Conservation (phyloP, 768 basidiomycete genomes). For the Tricholoma sp. region DNA sequence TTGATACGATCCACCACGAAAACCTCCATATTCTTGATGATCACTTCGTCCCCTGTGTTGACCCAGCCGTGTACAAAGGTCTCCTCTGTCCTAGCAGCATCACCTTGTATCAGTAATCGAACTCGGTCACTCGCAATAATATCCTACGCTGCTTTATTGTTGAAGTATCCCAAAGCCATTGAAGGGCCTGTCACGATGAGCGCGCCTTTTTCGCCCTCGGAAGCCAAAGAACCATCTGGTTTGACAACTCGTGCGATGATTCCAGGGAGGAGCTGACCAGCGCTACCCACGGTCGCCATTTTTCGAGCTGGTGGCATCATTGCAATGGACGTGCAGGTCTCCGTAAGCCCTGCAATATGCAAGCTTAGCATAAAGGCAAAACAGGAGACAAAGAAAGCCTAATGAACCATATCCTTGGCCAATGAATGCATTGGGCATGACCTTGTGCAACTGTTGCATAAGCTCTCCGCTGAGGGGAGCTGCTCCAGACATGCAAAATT, state of each 20-base stretch:
- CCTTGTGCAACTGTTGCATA: constrained; percentile 34
- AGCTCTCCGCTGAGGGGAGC: constrained; percentile 60
- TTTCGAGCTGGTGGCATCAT: constrained; percentile 39
- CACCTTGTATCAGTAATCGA: background rate
- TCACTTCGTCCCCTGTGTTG: constrained; percentile 68
- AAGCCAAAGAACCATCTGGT: constrained; percentile 50
- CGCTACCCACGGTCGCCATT: constrained; percentile 48
- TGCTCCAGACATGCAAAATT: constrained; percentile 52
- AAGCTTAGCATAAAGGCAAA: background rate
- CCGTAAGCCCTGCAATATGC: constrained; percentile 48
- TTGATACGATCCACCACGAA: constrained; percentile 73
- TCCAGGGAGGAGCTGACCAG: constrained; percentile 56
- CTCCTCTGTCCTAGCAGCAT: constrained; percentile 46
- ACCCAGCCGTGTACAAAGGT: constrained; percentile 65
- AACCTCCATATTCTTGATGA: constrained; percentile 56
- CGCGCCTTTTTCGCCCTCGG: constrained; percentile 58
- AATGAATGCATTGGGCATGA: constrained; percentile 55
- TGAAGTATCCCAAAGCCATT: constrained; percentile 52
- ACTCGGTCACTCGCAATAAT: background rate
- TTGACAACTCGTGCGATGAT: constrained; percentile 51
- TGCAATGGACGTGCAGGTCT: constrained; percentile 50
- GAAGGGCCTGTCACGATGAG: constrained; percentile 56
- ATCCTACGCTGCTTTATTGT: constrained; percentile 57
- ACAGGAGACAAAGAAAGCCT: background rate
- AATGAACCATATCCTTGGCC: constrained; percentile 59